Evolutionary conservation across 108 stramenopile species (phyloP).

Genomic region (Phaeodactylum tricornutum): DNA sequence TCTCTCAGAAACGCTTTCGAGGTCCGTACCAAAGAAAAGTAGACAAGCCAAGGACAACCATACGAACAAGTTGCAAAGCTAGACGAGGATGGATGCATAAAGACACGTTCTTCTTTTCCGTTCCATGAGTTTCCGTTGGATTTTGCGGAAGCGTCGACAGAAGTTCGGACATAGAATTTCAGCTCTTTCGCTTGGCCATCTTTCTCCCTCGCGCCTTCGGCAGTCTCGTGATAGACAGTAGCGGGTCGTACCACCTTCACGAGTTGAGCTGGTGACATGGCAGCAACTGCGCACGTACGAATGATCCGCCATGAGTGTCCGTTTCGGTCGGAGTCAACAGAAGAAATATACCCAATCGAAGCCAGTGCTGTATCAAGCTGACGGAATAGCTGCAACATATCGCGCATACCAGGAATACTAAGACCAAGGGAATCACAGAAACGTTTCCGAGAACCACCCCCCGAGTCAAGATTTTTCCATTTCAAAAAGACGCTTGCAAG

Average conservation of each 20-base stretch:
- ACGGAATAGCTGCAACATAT: conserved; percentile 54
- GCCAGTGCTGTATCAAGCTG: conserved; percentile 59
- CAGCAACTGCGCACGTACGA: conserved; percentile 48
- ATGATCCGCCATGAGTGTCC: conserved; percentile 64
- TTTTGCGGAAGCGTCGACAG: conserved; percentile 1
- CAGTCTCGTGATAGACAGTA: conserved; percentile 72
- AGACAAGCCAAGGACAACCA: conserved; percentile 92
- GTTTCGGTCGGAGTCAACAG: conserved; percentile 48
- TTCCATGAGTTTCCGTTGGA: neutral
- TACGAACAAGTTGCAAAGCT: conserved; percentile 71
- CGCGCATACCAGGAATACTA: conserved; percentile 55
- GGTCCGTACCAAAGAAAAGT: conserved; percentile 79
- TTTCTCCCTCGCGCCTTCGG: conserved; percentile 64
- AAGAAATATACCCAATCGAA: conserved; percentile 31
- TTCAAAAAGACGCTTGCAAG: conserved; percentile 50
- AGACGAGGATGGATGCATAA: conserved; percentile 82
- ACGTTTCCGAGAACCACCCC: conserved; percentile 26
- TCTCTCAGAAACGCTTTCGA: conserved; percentile 85
- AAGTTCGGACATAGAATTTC: conserved; percentile 51
- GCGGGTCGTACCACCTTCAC: conserved; percentile 62
- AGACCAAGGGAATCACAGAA: conserved; percentile 63
- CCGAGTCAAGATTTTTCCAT: conserved; percentile 37
- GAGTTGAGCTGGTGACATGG: conserved; percentile 62
- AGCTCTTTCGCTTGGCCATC: conserved; percentile 60
- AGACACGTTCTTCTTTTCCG: conserved; percentile 71